phyloP scores from a whole-genome alignment of 495 filamentous ascomycete genomes.

The Talaromyces stipitatus region DNA sequence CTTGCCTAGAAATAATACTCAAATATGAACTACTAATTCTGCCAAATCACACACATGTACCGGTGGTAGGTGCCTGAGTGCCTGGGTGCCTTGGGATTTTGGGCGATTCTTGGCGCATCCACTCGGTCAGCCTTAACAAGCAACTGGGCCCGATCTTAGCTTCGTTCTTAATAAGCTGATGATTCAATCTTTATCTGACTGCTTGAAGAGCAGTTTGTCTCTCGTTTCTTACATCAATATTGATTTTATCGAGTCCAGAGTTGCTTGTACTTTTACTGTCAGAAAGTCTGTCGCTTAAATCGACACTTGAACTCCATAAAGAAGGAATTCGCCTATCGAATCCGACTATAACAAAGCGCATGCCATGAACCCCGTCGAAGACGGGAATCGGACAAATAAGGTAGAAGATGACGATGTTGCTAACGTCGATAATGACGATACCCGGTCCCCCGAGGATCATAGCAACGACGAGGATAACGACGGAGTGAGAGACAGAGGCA shows the following conservation, averaged over 20 bases:
- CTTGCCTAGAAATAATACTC: background rate
- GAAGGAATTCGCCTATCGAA: background rate
- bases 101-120: background rate
- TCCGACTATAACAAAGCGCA: background rate
- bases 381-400: conserved; percentile 6
- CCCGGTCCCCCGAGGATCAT: conserved; percentile 12
- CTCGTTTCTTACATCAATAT: background rate
- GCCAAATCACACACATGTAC: background rate
- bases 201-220: background rate
- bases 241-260: background rate
- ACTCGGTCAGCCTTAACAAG: background rate
- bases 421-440: conserved; percentile 8
- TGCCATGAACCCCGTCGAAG: conserved; percentile 3
- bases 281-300: background rate
- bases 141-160: background rate
- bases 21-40: background rate
- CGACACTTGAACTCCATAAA: background rate
- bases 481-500: conserved; percentile 31
- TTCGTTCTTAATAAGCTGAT: background rate
- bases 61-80: background rate
- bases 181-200: background rate
- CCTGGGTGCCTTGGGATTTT: background rate
- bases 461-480: background rate
- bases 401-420: conserved; percentile 12
- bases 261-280: background rate